These are phyloP conservation scores for Tulasnella sp. DNA, from an alignment of 768 basidiomycete species.

Conservation along the genomic window DNA sequence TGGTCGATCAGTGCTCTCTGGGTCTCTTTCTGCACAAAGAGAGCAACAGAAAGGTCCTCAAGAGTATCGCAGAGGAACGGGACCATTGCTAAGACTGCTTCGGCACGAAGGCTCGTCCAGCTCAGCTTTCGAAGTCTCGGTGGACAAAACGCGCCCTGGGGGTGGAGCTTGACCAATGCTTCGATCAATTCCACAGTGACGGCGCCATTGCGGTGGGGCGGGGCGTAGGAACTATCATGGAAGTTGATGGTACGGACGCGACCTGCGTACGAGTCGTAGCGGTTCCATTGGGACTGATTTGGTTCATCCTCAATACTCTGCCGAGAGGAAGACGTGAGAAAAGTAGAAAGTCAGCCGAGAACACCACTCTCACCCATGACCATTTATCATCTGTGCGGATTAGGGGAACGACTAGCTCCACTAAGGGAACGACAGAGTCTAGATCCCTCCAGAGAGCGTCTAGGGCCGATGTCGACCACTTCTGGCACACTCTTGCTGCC, in stretches of 20 bases:
- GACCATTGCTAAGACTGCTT: background rate
- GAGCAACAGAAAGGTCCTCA: no score
- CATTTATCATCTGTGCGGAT: background rate
- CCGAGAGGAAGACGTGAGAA: background rate
- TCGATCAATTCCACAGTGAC: background rate
- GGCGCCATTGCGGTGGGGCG: background rate
- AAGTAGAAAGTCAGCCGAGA: background rate
- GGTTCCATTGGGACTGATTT: background rate
- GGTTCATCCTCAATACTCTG: background rate
- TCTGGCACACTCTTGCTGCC: background rate
- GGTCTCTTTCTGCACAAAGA: no score
- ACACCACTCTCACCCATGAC: background rate
- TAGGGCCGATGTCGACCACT: background rate
- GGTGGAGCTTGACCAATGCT: background rate
- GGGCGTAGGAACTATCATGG: background rate
- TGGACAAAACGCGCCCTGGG: background rate
- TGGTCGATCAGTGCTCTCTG: no score
- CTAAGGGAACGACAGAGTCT: background rate
- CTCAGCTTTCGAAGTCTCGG: background rate
- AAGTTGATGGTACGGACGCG: background rate
- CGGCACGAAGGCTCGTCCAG: background rate
- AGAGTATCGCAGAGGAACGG: background rate
- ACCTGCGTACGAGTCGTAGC: background rate
- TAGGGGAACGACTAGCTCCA: background rate
- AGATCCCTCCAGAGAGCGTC: constrained; percentile 16